These are phyloP conservation scores for Neofusicoccum laricinum DNA, from an alignment of 2,329 filamentous ascomycete species.

Conservation along the genomic window DNA sequence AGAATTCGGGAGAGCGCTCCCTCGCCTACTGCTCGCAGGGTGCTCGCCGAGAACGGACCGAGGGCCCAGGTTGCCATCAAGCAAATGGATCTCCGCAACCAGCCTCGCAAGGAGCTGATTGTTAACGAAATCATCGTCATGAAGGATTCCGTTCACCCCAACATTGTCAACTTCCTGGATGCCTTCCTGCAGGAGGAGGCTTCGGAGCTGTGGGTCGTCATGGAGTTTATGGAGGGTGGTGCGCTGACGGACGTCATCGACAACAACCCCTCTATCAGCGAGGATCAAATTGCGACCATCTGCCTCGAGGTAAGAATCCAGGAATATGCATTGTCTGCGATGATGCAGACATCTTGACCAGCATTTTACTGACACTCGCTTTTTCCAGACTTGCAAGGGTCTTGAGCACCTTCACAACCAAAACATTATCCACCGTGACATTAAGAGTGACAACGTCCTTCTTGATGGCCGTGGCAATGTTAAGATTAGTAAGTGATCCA, in stretches of 20 bases:
- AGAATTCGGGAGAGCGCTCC: conserved; percentile 85
- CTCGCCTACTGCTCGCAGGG: conserved; percentile 74
- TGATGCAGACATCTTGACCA: too few relatives aligned
- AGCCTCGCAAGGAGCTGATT: conserved; percentile 95
- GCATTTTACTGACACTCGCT: background rate
- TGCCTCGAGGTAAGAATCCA: conserved; percentile 75
- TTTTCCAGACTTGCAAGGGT: conserved; percentile 80
- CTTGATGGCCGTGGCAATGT: conserved; percentile 92
- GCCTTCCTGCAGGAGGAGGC: conserved; percentile 94
- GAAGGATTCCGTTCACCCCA: conserved; percentile 97
- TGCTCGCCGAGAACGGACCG: conserved; percentile 75
- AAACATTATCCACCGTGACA: conserved; percentile 97
- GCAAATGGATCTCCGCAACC: conserved; percentile 98
- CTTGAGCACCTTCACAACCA: conserved; percentile 91
- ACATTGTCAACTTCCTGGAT: conserved; percentile 98
- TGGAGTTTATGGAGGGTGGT: conserved; percentile 99
- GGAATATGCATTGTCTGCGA: too few relatives aligned
- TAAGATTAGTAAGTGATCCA: conserved; percentile 77
- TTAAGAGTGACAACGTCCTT: conserved; percentile 98
- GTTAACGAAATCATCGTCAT: conserved; percentile 99
- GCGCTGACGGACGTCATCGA: conserved; percentile 98
- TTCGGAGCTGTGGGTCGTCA: conserved; percentile 96
- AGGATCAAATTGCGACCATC: conserved; percentile 97
- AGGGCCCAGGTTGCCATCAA: conserved; percentile 96
- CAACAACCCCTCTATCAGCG: conserved; percentile 89